These are phyloP conservation scores for Taxillus chinensis DNA, from an alignment of 164 flowering plant species.

Conservation along the genomic window DNA sequence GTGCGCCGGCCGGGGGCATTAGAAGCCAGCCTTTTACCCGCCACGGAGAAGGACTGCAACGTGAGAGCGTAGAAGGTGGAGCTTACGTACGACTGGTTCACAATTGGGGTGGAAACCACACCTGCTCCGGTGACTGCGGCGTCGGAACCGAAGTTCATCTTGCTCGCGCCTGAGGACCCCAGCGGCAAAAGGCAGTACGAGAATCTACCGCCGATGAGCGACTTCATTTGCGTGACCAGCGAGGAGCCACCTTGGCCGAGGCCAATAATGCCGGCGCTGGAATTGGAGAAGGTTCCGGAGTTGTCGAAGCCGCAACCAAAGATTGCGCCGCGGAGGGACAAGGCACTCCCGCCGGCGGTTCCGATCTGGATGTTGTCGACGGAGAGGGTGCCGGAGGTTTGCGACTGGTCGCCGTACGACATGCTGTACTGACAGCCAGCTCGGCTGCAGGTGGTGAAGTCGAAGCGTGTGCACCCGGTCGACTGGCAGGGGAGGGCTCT, in stretches of 20 bases:
- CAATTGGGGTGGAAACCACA: slow-evolving; percentile 6
- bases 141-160: slow-evolving; percentile 9
- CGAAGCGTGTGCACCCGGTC: slow-evolving; percentile 12
- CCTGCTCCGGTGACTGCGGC: slow-evolving; percentile 9
- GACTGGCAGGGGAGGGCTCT: slow-evolving; percentile 25
- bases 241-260: slow-evolving; percentile 43
- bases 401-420: slow-evolving; percentile 30
- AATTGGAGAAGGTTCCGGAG: slow-evolving; percentile 19
- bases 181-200: slow-evolving; percentile 42
- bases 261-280: slow-evolving; percentile 41
- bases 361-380: slow-evolving; percentile 29
- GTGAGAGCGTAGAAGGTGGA: too few species aligned
- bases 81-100: too few species aligned
- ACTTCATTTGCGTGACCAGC: slow-evolving; percentile 25
- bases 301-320: slow-evolving; percentile 52
- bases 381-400: slow-evolving; percentile 26
- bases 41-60: too few species aligned
- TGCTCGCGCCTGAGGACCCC: slow-evolving; percentile 7
- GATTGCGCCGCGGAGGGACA: slow-evolving; percentile 3
- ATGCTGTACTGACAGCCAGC: slow-evolving; percentile 17
- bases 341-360: slow-evolving; percentile 8
- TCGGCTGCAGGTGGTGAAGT: background rate
- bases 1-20: too few species aligned
- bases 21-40: too few species aligned
- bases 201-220: slow-evolving; percentile 33